These are phyloP conservation scores for Candida tammaniensis DNA, from an alignment of 805 yeast species.

Conservation along the genomic window DNA sequence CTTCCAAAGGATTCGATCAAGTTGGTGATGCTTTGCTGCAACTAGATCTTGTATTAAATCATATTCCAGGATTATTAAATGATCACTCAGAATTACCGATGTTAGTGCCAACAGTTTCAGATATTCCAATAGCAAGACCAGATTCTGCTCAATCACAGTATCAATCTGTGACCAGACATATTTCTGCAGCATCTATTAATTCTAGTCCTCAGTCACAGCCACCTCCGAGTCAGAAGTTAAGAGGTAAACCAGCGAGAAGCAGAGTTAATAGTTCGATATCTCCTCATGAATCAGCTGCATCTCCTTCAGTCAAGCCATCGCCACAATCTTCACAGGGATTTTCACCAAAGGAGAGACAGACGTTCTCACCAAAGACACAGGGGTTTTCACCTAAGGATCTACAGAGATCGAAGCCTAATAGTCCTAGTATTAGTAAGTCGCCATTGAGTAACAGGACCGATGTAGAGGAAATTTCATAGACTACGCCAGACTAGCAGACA, in stretches of 20 bases:
- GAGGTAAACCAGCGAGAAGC: background rate
- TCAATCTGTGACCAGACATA: constrained; percentile 7
- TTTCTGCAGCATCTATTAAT: constrained; percentile 6
- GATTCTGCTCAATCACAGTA: constrained; percentile 13
- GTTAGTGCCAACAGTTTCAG: constrained; percentile 33
- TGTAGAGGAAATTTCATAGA: too few relatives aligned
- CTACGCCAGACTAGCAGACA: too few relatives aligned
- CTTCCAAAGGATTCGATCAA: constrained; percentile 74
- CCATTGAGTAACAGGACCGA: constrained; percentile 13
- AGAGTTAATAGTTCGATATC: constrained; percentile 2
- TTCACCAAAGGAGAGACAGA: constrained; percentile 6
- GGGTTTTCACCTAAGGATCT: constrained; percentile 9
- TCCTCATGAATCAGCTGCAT: background rate
- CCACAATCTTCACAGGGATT: constrained; percentile 9
- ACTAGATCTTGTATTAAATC: constrained; percentile 67
- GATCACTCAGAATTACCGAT: constrained; percentile 37
- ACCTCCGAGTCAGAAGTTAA: background rate
- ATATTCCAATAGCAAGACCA: constrained; percentile 13
- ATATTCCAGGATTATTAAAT: constrained; percentile 67
- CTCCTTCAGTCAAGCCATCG: constrained; percentile 1
- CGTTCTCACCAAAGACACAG: constrained; percentile 6
- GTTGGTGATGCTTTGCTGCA: constrained; percentile 71
- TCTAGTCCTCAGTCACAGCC: constrained; percentile 6
- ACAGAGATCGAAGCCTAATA: constrained; percentile 14
- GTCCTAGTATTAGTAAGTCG: constrained; percentile 19